Conservation (phyloP, 2,329 filamentous ascomycete genomes). For the Passalora sequoiae region DNA sequence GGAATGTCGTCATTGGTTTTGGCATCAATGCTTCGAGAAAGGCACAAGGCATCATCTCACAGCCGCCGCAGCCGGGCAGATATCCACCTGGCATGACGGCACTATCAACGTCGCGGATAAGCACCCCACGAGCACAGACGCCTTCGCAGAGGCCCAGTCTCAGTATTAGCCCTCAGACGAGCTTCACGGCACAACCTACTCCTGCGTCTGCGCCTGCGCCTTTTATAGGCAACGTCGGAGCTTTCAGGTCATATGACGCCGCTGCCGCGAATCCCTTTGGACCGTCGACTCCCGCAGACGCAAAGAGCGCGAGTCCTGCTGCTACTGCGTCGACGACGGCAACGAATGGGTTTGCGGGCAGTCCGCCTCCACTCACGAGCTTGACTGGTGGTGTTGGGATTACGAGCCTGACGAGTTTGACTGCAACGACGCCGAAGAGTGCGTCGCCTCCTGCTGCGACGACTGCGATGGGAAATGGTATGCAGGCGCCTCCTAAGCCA, state of each 20-base stretch:
- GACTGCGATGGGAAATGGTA: conserved; percentile 1
- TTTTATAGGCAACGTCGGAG: conserved; percentile 25
- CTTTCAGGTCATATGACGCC: conserved; percentile 24
- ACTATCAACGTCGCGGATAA: conserved; percentile 1
- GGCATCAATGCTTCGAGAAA: conserved; percentile 14
- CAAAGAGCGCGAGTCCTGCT: not conserved
- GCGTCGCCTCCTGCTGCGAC: conserved; percentile 3
- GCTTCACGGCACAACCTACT: conserved; percentile 12
- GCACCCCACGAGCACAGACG: not conserved
- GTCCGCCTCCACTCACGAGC: conserved; percentile 11
- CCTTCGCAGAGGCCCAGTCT: not conserved
- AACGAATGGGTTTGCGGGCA: conserved; percentile 9
- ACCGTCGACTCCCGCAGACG: not conserved
- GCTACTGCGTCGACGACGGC: no score
- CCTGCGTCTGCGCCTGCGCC: conserved; percentile 15
- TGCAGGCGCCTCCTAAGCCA: conserved; percentile 21
- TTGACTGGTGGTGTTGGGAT: conserved; percentile 1
- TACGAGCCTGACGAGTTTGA: conserved; percentile 14
- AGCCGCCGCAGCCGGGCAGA: conserved; percentile 12
- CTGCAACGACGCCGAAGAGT: conserved; percentile 6
- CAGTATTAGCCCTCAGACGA: conserved; percentile 8
- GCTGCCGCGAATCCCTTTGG: conserved; percentile 8
- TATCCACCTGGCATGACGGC: conserved; percentile 1
- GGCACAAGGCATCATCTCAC: conserved; percentile 20
- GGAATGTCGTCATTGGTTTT: conserved; percentile 11